Evolutionary conservation across 2,329 filamentous ascomycete genomes (phyloP).

Genomic region (Nemania serpens): DNA sequence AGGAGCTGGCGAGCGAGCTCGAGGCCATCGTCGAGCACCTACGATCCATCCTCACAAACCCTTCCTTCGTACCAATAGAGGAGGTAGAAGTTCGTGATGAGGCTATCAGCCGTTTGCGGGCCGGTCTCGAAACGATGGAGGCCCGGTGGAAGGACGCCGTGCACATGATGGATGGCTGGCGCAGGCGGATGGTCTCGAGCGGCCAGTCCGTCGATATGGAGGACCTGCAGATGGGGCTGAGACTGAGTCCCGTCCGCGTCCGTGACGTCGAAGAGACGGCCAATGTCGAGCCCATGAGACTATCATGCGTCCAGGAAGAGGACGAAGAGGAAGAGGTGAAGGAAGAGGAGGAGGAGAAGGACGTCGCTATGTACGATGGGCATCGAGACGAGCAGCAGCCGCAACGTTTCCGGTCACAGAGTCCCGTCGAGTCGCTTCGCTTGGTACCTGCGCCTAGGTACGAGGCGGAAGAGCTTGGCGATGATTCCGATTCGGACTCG

Average conservation of each 20-base stretch:
- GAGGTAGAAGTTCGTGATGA: constrained; percentile 92
- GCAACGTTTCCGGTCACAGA: constrained; percentile 62
- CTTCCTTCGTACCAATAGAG: constrained; percentile 93
- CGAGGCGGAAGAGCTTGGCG: constrained; percentile 37
- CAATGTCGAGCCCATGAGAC: constrained; percentile 43
- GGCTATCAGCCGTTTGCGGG: constrained; percentile 80
- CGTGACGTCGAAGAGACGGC: constrained; percentile 55
- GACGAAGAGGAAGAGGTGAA: constrained; percentile 55
- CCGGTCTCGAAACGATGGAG: constrained; percentile 95
- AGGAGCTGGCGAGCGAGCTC: constrained; percentile 76
- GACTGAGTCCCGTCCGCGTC: constrained; percentile 63
- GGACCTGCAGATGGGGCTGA: constrained; percentile 70
- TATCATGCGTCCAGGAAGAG: constrained; percentile 47
- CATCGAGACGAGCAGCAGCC: constrained; percentile 61
- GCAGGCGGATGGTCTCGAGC: constrained; percentile 74
- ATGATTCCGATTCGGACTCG: constrained; percentile 43
- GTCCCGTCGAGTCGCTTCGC: constrained; percentile 46
- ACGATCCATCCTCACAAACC: constrained; percentile 84
- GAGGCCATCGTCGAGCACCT: constrained; percentile 80
- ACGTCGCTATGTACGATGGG: constrained; percentile 34
- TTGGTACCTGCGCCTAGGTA: constrained; percentile 46
- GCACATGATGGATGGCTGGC: constrained; percentile 89
- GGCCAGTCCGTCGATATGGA: constrained; percentile 72
- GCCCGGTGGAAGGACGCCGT: constrained; percentile 87
- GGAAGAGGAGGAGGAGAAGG: constrained; percentile 52